Evolutionary conservation across 371 early-diverging fungal genomes (phyloP).

Genomic region (Syncephalis plumigaleata): DNA sequence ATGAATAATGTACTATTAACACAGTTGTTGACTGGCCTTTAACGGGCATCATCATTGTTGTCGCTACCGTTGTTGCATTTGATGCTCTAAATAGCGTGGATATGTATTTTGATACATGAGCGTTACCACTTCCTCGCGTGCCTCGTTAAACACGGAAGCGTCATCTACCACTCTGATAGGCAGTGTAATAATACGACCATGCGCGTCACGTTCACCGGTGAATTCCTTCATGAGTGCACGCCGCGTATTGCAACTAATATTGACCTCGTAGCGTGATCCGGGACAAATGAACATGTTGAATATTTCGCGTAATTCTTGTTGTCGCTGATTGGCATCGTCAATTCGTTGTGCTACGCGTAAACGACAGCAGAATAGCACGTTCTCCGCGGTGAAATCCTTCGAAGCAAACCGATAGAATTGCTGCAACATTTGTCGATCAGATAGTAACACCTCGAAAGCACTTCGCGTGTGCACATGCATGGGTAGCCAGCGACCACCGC

Average conservation of each 20-base stretch:
- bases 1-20: too few species aligned
- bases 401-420: not conserved
- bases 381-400: not conserved
- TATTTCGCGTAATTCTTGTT: not conserved
- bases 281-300: not conserved
- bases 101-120: not conserved
- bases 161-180: too few species aligned
- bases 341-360: not conserved
- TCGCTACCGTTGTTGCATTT: too few species aligned
- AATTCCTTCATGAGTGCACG: not conserved
- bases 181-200: too few species aligned
- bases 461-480: not conserved
- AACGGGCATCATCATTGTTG: too few species aligned
- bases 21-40: too few species aligned
- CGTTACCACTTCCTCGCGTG: not conserved
- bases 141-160: not conserved
- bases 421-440: not conserved
- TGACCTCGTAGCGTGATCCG: not conserved
- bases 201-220: too few species aligned
- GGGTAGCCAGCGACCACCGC: too few species aligned
- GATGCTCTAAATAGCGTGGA: not conserved
- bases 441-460: not conserved
- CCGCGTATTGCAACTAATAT: not conserved
- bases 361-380: not conserved
- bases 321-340: not conserved